phyloP scores from a whole-genome alignment of 176 grass and related monocot species.

The Alloteropsis semialata region DNA sequence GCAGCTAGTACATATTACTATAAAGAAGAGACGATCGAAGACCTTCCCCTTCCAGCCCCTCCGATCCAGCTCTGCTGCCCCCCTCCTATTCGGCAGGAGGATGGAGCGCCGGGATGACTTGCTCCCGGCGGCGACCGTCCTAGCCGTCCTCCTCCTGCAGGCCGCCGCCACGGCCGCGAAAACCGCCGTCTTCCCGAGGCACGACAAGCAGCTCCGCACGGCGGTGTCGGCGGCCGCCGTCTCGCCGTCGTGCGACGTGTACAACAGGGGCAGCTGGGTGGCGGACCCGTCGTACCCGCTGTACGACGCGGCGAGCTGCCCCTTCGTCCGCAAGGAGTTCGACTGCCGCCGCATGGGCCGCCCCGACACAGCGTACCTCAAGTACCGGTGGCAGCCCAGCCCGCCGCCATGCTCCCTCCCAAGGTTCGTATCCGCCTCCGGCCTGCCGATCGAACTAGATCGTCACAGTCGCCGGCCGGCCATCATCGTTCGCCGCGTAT shows the following conservation, averaged over 20 bases:
- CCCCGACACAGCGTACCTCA: conserved; percentile 64
- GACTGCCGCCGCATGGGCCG: conserved; percentile 66
- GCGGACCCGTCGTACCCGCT: conserved; percentile 69
- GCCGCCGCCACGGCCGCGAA: neutral
- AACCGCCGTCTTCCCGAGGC: neutral
- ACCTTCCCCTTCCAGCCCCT: neutral
- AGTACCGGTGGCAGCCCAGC: conserved; percentile 73
- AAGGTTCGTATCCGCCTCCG: no score
- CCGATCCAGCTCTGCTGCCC: neutral
- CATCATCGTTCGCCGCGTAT: neutral
- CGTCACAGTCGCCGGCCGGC: neutral
- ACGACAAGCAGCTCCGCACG: neutral
- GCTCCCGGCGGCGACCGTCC: neutral
- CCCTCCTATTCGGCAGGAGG: neutral
- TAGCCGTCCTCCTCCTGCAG: conserved; percentile 15
- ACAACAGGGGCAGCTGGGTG: conserved; percentile 61
- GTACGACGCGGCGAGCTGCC: conserved; percentile 68
- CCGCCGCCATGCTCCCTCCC: conserved; percentile 53
- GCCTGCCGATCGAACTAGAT: no score
- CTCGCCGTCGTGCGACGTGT: conserved; percentile 49
- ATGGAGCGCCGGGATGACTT: neutral
- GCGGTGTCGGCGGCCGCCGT: neutral
- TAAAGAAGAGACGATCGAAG: neutral
- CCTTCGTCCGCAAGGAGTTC: conserved; percentile 74
- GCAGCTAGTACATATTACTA: neutral